Conservation (phyloP, 805 yeast species). For the Starmerella khaoyaiensis region DNA sequence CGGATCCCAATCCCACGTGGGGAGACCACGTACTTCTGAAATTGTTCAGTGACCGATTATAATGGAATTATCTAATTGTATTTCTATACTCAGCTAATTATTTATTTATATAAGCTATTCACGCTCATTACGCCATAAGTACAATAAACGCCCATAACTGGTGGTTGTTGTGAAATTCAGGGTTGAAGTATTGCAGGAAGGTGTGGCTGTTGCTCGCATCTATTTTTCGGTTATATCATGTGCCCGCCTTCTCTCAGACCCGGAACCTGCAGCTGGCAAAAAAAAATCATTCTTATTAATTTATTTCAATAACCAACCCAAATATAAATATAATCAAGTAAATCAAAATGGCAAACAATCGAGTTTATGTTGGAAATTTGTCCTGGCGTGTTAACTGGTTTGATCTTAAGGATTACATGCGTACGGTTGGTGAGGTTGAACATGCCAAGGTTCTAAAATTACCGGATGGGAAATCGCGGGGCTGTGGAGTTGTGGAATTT, state of each 20-base stretch:
- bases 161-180: too few species aligned
- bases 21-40: constrained; percentile 5
- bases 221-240: too few species aligned
- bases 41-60: constrained; percentile 13
- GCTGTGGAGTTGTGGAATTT: constrained; percentile 72
- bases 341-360: constrained; percentile 22
- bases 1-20: not conserved
- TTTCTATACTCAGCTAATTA: too few species aligned
- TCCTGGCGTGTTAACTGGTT: constrained; percentile 31
- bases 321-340: not conserved
- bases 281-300: not conserved
- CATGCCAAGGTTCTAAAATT: constrained; percentile 67
- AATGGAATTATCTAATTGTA: too few species aligned
- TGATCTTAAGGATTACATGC: constrained; percentile 64
- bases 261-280: too few species aligned
- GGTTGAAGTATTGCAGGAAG: too few species aligned
- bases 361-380: constrained; percentile 35
- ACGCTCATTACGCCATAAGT: too few species aligned
- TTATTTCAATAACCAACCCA: not conserved
- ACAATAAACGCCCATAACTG: too few species aligned
- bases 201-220: too few species aligned
- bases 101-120: too few species aligned
- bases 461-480: constrained; percentile 63
- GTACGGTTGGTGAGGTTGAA: constrained; percentile 57
- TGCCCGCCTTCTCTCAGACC: too few species aligned